Evolutionary conservation across 2,329 filamentous ascomycete genomes (phyloP).

Genomic region (Colletotrichum sp.): DNA sequence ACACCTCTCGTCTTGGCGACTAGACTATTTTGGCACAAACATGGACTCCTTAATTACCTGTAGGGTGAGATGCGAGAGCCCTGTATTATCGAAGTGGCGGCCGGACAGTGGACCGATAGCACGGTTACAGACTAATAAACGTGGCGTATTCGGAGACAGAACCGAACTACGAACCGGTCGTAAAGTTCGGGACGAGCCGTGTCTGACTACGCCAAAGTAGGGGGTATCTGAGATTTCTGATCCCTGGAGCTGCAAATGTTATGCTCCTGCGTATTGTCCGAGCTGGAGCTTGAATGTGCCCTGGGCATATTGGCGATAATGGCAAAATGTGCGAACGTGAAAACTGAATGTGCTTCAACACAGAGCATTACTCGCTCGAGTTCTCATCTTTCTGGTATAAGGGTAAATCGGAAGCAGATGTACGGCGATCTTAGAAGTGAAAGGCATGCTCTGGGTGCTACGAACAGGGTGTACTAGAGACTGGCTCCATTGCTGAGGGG

Average conservation of each 20-base stretch:
- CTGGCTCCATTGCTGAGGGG: not conserved
- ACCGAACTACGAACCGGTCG: not conserved
- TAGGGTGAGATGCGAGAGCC: not conserved
- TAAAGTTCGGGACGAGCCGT: not conserved
- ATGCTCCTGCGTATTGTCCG: not conserved
- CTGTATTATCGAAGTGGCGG: not conserved
- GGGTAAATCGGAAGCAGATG: not conserved
- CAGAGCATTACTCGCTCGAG: not conserved
- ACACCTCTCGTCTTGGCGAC: not conserved
- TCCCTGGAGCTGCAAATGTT: not conserved
- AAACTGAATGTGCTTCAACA: not conserved
- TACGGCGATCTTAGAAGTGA: not conserved
- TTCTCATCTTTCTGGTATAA: not conserved
- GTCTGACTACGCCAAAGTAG: not conserved
- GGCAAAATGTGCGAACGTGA: not conserved
- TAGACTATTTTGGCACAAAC: not conserved
- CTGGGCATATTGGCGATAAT: not conserved
- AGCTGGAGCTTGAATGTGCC: not conserved
- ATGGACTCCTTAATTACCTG: not conserved
- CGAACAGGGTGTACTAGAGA: not conserved
- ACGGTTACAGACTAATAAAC: not conserved
- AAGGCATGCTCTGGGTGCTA: not conserved
- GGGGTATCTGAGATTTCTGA: not conserved
- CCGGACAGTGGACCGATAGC: not conserved
- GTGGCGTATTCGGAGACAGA: not conserved